A percentile compares a stretch with the other conserved stretches of the same genome.
Evolutionary conservation across 257 asterid species (phyloP).

Genomic region (Mitragyna speciosa): DNA sequence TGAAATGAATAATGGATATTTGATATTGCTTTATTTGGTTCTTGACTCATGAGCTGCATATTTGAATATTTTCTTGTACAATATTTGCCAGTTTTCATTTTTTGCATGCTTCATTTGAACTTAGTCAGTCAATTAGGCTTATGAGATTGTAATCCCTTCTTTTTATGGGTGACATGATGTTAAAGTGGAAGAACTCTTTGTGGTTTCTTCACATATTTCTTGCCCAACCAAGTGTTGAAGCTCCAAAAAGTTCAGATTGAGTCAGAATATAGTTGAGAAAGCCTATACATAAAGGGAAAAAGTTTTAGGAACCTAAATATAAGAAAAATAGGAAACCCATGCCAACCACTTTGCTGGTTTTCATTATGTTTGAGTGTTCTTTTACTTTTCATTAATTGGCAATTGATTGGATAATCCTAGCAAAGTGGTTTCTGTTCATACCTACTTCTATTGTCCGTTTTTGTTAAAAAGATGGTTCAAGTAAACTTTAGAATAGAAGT

Average conservation of each 20-base stretch:
- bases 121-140: background rate
- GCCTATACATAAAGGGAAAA: no score
- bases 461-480: background rate
- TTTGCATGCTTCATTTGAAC: background rate
- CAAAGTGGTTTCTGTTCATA: background rate
- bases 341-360: background rate
- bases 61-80: background rate
- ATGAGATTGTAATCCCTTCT: background rate
- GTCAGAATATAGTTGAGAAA: background rate
- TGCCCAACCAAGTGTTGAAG: background rate
- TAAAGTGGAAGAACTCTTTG: background rate
- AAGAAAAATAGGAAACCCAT: background rate
- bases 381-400: background rate
- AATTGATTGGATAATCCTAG: background rate
- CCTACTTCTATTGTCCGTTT: background rate
- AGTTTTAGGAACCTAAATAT: no score
- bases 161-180: background rate
- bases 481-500: background rate
- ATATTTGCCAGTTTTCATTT: background rate
- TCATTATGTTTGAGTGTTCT: background rate
- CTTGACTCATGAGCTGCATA: background rate
- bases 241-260: background rate
- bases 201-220: background rate
- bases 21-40: background rate
- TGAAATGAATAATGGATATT: background rate